These are phyloP conservation scores for Marchantia paleacea DNA, from an alignment of 225 moss, liverwort and hornwort species.

Conservation along the genomic window DNA sequence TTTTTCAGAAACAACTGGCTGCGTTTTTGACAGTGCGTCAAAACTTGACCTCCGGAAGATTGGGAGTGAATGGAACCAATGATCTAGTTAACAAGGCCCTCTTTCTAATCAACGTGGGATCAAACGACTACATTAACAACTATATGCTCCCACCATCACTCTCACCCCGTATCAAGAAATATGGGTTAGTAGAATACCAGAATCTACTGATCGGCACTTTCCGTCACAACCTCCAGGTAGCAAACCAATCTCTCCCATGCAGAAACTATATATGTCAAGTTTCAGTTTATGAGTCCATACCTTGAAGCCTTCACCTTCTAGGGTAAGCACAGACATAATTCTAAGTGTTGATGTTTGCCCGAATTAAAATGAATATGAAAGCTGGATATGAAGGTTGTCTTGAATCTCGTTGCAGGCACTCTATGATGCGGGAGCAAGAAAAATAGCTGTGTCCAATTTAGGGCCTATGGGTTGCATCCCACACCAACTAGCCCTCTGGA, in stretches of 20 bases:
- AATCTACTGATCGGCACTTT: slow-evolving; percentile 53
- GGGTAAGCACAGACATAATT: too few relatives aligned
- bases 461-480: slow-evolving; percentile 61
- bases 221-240: slow-evolving; percentile 43
- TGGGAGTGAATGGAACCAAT: slow-evolving; percentile 37
- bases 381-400: background rate
- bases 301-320: too few relatives aligned
- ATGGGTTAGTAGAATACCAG: slow-evolving; percentile 38
- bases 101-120: slow-evolving; percentile 50
- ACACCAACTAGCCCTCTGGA: slow-evolving; percentile 40
- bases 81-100: slow-evolving; percentile 38
- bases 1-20: slow-evolving; percentile 39
- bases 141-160: slow-evolving; percentile 26
- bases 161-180: slow-evolving; percentile 24
- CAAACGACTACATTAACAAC: slow-evolving; percentile 68
- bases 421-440: slow-evolving; percentile 50
- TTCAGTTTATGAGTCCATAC: too few relatives aligned
- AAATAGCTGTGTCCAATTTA: slow-evolving; percentile 50
- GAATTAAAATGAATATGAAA: too few relatives aligned
- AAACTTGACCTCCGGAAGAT: slow-evolving; percentile 18
- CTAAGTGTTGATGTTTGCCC: too few relatives aligned
- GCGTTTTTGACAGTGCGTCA: slow-evolving; percentile 42
- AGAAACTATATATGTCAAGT: too few relatives aligned
- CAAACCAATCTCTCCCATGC: too few relatives aligned
- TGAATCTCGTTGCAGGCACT: slow-evolving; percentile 36